Base-by-base conservation (phyloP, 2,329 filamentous ascomycete species). In the Botrytis pseudocinerea region DNA sequence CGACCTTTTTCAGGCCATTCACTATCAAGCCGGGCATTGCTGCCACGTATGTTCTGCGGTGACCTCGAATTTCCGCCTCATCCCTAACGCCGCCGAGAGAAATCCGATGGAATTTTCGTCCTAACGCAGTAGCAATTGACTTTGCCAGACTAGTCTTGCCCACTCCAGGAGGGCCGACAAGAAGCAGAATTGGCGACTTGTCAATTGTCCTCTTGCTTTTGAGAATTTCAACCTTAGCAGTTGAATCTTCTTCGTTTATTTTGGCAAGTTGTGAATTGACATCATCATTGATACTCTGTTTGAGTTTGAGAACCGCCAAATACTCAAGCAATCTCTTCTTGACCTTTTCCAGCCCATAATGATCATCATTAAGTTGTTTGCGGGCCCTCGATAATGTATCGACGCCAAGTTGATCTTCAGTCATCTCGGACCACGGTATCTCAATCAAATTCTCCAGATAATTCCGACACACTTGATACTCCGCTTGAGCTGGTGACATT, bases 1-100 rank as follows among this genome's bases (percentile, higher is more conserved):
- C 95, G 46, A 97, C 95, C 84, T 98, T 99, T 84, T 96, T 95
- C 72, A 99, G 82, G 0, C 95, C 96, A 81, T 94, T 95, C 44
- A 98, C 95, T 74, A 99, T 92, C 72, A 98, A 86, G 71, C 96
- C 96, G 16, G 96, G 96, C 95, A 99, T 98, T n/a, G 96, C 96
- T 35, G 96, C 96, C 73, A 99, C 96, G 80, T 99, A 99, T 0
- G 96, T 99, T 78, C 96, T 88, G 72, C 96, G 89, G 82, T 99
- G 96, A 16, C 96, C 96, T 74, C 96, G 90, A 74, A 99, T 98
- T 83, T 99, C 96, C 25, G 96, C 96, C 82, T 99, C 96, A 79
- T 99, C 96, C 71, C 96, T 88, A 4, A 99, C 95, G 78, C 96
- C 96, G 74, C 96, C 96, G 6, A 99, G 90, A 5, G 96, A 98